Percentiles rank a stretch among this genome's conserved stretches.
Conservation (phyloP, 2,329 filamentous ascomycete genomes). For the Arthrobotrys musiformis region DNA sequence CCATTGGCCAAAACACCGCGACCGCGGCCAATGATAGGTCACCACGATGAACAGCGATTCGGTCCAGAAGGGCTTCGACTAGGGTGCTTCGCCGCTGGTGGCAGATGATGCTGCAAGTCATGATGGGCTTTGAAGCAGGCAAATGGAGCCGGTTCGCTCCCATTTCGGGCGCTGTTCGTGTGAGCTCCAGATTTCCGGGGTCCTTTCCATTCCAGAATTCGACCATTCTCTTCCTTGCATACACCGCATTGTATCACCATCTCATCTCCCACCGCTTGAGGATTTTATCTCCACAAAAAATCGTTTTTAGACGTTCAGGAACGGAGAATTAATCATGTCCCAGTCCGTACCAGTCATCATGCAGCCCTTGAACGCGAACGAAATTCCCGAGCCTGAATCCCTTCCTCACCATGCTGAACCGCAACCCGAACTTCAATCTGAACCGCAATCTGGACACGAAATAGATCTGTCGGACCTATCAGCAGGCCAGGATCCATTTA, state of each 20-base stretch:
- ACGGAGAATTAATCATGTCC: slow-evolving; percentile 23
- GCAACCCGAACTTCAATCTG: slow-evolving; percentile 2
- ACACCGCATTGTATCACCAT: slow-evolving; percentile 10
- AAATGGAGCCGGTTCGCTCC: slow-evolving; percentile 43
- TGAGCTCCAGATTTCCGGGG: slow-evolving; percentile 16
- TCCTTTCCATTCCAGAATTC: slow-evolving; percentile 15
- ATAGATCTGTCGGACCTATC: neutral
- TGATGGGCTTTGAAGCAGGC: slow-evolving; percentile 22
- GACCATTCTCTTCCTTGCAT: slow-evolving; percentile 1
- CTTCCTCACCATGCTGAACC: slow-evolving; percentile 1
- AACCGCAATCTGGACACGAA: slow-evolving; percentile 20
- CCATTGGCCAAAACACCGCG: neutral
- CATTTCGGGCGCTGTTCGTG: slow-evolving; percentile 19
- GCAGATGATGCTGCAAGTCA: slow-evolving; percentile 52
- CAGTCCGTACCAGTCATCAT: neutral
- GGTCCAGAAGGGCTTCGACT: slow-evolving; percentile 12
- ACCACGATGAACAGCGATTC: slow-evolving; percentile 40
- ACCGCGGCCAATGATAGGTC: slow-evolving; percentile 24
- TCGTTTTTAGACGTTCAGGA: slow-evolving; percentile 12
- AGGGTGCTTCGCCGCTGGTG: slow-evolving; percentile 39
- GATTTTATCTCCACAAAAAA: neutral
- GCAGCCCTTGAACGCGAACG: neutral
- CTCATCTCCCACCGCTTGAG: neutral
- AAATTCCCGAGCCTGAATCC: slow-evolving; percentile 16
- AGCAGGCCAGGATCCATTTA: slow-evolving; percentile 1